Base-by-base conservation (phyloP, 257 asterid genomes). In the Galeopsis tetrahit region DNA sequence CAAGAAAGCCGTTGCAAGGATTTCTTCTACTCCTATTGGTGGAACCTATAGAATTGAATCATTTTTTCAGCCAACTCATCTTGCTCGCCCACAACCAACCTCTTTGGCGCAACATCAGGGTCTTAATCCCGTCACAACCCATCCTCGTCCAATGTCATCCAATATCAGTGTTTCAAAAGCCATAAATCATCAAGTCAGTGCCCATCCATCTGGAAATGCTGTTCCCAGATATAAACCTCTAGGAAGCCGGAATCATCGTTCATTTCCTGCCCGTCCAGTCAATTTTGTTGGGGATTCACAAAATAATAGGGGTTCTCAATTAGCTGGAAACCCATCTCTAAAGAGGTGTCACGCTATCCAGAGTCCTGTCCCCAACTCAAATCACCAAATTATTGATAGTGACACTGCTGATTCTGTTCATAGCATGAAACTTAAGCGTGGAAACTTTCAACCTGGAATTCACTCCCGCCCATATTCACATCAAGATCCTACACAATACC, bases 81-180 rank as follows among this genome's bases (percentile, higher is more conserved):
- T 51, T 63, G 28, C 28, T 21, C 28, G 28, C 28, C 28, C 28
- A 21, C 28, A 21, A 21, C 64, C 79, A 10, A 62, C 72, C 70
- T 40, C 51, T 63, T 61, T 56, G 68, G 44, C 73, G 28, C 82
- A 76, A 53, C 69, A 38, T 79, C 84, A 53, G 70, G 63, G 49
- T 34, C 15, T 61, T 15, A 63, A 68, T 60, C 28, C 28, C 28
- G 28, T 21, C 28, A 21, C 28, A 21, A 21, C 28, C 28, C 28
- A 21, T 21, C 84, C 88, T 69, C 72, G 76, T 76, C 53, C 82
- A 56, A 9, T 42, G 60, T 52, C 92, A 39, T 76, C 82, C 69
- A 68, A 35, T 71, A 63, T 70, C 65, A 55, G 46, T 38, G 57
- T 67, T 63, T 77, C 78, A 6, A 69, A 69, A 75, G 46, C 31